Evolutionary conservation across 805 yeast genomes (phyloP), one percentile per base, ranked within the genome.

Genomic region (Saturnispora serradocipensis): DNA sequence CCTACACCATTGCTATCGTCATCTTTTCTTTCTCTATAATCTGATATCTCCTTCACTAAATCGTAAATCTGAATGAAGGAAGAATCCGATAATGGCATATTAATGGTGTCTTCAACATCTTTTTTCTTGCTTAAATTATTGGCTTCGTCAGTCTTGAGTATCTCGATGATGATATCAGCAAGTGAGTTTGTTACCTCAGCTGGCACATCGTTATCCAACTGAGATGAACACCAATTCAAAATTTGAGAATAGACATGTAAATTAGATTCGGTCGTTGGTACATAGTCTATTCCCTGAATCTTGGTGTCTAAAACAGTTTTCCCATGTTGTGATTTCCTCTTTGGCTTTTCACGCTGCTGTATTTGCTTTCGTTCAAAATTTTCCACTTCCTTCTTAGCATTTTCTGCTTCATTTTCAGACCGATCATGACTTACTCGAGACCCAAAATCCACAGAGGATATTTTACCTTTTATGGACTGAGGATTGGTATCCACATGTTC

Each of bases 171-270:
- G 3, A 82, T 70, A 62, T 86, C 93, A 2, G 88, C 79, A 4
- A 89, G 86, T 3, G 93, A 83, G 20, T 81, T 63, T 2, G 88
- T 73, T 2, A 81, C 77, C 43, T 81, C 86, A 51, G 85, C 88
- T 8, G 90, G 79, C n/a, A 86, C 78, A 63, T 89, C 97, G 46
- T 72, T 73, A 11, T 83, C 85, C 39, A 86, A 66, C 16, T 72
- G 69, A 2, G 68, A 63, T 5, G 76, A 72, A 4, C 86, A 77
- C 80, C 86, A 80, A 0, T 76, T 64, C 54, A 84, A 67, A n/a
- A 88, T 71, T 43, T 71, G 62, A 43, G 80, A 84, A 62, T 81
- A 85, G 0, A 71, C 64, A 30, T 69, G 71, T 2, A 72, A 64
- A 15, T 80, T 82, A 18, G 73, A 75, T 11, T 72, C 74, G 4